Percentiles rank a stretch among this genome's conserved stretches.
Conservation (phyloP, 176 grass and related monocot genomes). For the Oryza brachyantha region DNA sequence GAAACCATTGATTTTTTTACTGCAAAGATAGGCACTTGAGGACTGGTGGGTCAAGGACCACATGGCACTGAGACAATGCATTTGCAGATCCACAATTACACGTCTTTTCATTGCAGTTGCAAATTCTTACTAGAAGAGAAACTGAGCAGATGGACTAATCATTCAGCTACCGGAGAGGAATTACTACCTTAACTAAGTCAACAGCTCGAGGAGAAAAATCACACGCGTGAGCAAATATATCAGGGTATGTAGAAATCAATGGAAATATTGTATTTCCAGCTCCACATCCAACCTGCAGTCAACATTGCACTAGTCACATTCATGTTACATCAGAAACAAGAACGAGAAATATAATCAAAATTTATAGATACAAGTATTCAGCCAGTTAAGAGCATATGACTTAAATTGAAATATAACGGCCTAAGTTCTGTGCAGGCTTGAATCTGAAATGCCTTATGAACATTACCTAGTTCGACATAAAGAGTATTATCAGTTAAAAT, state of each 20-base stretch:
- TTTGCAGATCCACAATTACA: not conserved
- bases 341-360: slow-evolving; percentile 21
- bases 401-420: not conserved
- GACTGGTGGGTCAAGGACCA: no score
- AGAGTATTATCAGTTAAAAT: not conserved
- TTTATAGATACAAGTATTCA: not conserved
- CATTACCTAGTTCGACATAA: not conserved
- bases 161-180: not conserved
- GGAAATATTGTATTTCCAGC: slow-evolving; percentile 89
- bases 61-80: not conserved
- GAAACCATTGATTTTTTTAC: not conserved
- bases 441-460: not conserved
- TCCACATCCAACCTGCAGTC: slow-evolving; percentile 82
- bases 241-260: slow-evolving; percentile 62
- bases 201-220: slow-evolving; percentile 87
- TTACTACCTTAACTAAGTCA: slow-evolving; percentile 77
- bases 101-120: not conserved
- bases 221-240: slow-evolving; percentile 87
- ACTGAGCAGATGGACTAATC: not conserved
- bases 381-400: not conserved
- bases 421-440: not conserved
- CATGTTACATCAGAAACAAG: slow-evolving; percentile 22
- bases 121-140: not conserved
- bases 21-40: no score
- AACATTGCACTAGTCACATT: slow-evolving; percentile 24